phyloP scores from a whole-genome alignment of 805 yeast genomes.

The Schwanniomyces vanrijiae region DNA sequence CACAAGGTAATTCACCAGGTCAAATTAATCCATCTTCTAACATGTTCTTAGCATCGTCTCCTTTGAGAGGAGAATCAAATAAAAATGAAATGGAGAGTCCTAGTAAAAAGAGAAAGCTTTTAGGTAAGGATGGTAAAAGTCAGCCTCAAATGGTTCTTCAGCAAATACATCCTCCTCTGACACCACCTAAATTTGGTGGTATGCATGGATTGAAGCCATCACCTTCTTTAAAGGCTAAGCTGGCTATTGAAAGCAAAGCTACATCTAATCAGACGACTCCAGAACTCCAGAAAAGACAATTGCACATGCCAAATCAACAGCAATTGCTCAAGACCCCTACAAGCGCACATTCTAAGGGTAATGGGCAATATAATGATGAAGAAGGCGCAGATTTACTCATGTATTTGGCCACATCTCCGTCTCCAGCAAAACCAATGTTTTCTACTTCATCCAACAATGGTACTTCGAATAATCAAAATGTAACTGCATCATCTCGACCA shows the following conservation, averaged over 20 bases:
- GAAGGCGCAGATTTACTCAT: constrained; percentile 84
- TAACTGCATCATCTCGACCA: constrained; percentile 16
- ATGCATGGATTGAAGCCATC: constrained; percentile 25
- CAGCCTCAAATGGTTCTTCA: constrained; percentile 30
- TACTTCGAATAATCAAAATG: constrained; percentile 5
- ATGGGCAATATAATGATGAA: constrained; percentile 31
- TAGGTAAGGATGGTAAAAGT: constrained; percentile 10
- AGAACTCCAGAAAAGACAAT: constrained; percentile 23
- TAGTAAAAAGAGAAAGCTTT: constrained; percentile 20
- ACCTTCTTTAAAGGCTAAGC: constrained; percentile 20
- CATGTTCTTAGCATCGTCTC: constrained; percentile 35
- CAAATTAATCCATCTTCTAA: constrained; percentile 37
- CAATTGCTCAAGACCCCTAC: constrained; percentile 37
- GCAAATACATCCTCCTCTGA: constrained; percentile 24
- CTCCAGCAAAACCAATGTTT: constrained; percentile 50
- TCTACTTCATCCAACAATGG: constrained; percentile 30
- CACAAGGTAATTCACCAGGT: constrained; percentile 40
- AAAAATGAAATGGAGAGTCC: constrained; percentile 29
- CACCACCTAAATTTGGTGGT: constrained; percentile 20
- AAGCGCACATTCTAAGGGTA: constrained; percentile 19
- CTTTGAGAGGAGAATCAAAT: constrained; percentile 19
- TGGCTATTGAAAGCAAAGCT: neutral
- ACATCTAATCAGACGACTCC: constrained; percentile 27
- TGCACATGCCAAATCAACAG: constrained; percentile 8
- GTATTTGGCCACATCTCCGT: constrained; percentile 83